phyloP scores from a whole-genome alignment of 176 grass and related monocot genomes.

The Zoysia pacifica region DNA sequence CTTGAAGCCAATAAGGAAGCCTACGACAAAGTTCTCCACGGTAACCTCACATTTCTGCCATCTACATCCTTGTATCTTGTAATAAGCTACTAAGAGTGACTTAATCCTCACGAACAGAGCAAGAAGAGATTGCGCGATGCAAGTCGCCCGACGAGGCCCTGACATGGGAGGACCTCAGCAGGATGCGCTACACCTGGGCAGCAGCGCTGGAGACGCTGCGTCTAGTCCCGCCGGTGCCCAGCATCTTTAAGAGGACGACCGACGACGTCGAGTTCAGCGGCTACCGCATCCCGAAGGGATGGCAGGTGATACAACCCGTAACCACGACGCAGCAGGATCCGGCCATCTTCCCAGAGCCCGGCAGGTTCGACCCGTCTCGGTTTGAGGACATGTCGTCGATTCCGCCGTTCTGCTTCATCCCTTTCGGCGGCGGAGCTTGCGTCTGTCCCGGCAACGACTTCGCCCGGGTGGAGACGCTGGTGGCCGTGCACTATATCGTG shows the following conservation, averaged over 20 bases:
- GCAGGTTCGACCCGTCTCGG: not conserved
- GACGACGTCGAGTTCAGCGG: not conserved
- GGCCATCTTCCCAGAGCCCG: not conserved
- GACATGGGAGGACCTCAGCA: not conserved
- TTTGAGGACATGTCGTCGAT: not conserved
- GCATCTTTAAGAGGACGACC: not conserved
- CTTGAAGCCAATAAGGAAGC: conserved; percentile 8
- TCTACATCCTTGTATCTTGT: not conserved
- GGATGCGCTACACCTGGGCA: not conserved
- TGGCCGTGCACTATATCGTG: conserved; percentile 34
- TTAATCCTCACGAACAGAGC: not conserved
- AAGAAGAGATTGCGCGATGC: not conserved
- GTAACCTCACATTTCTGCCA: not conserved
- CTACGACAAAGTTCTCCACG: not conserved
- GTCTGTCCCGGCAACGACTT: not conserved
- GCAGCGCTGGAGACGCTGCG: not conserved
- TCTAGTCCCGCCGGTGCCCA: not conserved
- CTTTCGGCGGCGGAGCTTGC: not conserved
- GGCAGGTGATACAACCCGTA: not conserved
- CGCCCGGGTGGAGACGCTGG: not conserved
- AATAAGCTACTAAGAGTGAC: not conserved
- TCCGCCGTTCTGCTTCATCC: not conserved
- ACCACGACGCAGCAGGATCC: not conserved
- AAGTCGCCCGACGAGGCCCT: not conserved
- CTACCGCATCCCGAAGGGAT: not conserved